Base-by-base conservation (phyloP, 345 rosid genomes). In the Aquilaria sinensis region DNA sequence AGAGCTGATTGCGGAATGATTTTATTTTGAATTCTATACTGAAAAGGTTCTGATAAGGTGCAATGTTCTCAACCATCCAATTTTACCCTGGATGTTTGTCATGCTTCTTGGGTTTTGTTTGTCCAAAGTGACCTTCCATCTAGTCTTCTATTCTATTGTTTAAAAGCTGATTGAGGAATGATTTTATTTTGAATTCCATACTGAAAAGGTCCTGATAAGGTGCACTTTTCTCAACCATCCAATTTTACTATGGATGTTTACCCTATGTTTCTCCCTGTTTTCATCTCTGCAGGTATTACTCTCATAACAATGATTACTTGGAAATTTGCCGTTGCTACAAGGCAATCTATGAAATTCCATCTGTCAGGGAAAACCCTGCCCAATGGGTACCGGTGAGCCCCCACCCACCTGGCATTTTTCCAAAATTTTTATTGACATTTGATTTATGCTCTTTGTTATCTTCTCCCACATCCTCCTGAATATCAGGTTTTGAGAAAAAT, bases 261-360 rank as follows among this genome's bases (percentile, higher is more conserved):
- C 29, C 47, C 68, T 61, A 66, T 23, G 23, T 37, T 54, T 7
- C n/a, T 37, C n/a, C 16, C 59, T 45, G 14, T 61, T 23, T 12
- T 56, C 31, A 3, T 61, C 57, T 56, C 51, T 79, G 52, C 57
- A 90, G 97, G 88, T 93, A 93, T 60, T 86, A 85, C 66, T 76
- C 90, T 51, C 90, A 88, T 68, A 72, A 77, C 82, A 86, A 85
- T 64, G 97, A 90, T 51, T 93, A 93, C 78, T 82, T 90, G 56
- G 97, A 93, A 69, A 88, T 93, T 37, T 86, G 92, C 47, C 89
- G 96, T 65, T 90, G 92, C 92, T 90, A 90, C 65, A 90, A 88
- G 90, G 70, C 97, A 1, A 95, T 95, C 47, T 95, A 95, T 67
- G 93, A 91, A 76, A 95, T 95, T 65, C 96, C 89, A 16, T 80